Conservation (phyloP, 192 early-diverging fungal genomes). For the Mortierella claussenii region DNA sequence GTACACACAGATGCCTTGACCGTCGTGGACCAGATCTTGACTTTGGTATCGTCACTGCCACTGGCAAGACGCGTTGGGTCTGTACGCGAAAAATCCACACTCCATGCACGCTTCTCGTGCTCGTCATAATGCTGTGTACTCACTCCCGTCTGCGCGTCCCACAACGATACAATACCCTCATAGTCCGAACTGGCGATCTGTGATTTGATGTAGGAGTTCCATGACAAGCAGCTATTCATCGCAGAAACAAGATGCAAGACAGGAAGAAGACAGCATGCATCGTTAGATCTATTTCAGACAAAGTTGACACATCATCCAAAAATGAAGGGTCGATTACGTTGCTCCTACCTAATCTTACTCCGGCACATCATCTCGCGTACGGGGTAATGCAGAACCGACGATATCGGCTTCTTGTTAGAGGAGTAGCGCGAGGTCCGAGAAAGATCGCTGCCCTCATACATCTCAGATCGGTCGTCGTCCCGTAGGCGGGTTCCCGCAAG, state of each 20-base stretch:
- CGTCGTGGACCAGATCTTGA: slow-evolving; percentile 88
- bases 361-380: slow-evolving; percentile 78
- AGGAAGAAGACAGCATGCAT: no score
- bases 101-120: slow-evolving; percentile 94
- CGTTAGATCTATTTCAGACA: no score
- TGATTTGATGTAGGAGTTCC: slow-evolving; percentile 88
- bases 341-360: slow-evolving; percentile 83
- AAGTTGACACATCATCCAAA: no score
- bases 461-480: slow-evolving; percentile 39
- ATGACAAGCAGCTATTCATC: slow-evolving; percentile 82
- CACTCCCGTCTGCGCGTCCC: slow-evolving; percentile 82
- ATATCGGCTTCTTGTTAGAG: slow-evolving; percentile 47
- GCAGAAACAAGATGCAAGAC: background rate
- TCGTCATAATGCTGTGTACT: slow-evolving; percentile 78
- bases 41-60: slow-evolving; percentile 93
- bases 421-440: slow-evolving; percentile 14
- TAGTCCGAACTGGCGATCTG: slow-evolving; percentile 93
- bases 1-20: slow-evolving; percentile 78
- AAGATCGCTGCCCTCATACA: slow-evolving; percentile 21
- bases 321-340: no score
- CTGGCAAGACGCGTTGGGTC: slow-evolving; percentile 86
- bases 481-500: slow-evolving; percentile 27
- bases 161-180: slow-evolving; percentile 89
- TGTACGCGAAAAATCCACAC: slow-evolving; percentile 83
- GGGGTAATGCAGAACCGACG: slow-evolving; percentile 77